These are phyloP conservation scores for Suillus variegatus DNA, from an alignment of 768 basidiomycete genomes.

Conservation along the genomic window DNA sequence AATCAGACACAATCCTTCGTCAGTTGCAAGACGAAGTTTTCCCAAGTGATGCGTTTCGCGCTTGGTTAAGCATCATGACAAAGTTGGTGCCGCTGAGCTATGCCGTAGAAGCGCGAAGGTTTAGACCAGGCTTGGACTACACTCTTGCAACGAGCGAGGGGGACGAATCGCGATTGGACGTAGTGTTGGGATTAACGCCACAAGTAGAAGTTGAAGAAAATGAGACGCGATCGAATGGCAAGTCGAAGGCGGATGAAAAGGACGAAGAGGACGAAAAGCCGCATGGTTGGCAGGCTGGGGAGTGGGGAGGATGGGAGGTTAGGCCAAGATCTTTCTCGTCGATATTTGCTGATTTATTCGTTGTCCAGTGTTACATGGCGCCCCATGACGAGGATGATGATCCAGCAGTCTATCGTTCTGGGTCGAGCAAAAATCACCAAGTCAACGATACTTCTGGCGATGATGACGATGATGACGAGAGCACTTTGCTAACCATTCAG, in stretches of 20 bases:
- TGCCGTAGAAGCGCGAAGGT: conserved; percentile 79
- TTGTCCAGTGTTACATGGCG: conserved; percentile 83
- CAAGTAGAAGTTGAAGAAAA: conserved; percentile 39
- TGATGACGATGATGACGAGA: conserved; percentile 48
- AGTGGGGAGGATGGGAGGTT: conserved; percentile 96
- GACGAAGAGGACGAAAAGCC: conserved; percentile 33
- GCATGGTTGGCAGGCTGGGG: conserved; percentile 67
- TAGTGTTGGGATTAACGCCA: conserved; percentile 85
- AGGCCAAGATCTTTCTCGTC: conserved; percentile 18
- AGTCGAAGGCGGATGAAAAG: conserved; percentile 33
- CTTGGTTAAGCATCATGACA: conserved; percentile 82
- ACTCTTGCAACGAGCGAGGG: conserved; percentile 89
- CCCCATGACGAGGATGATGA: conserved; percentile 95
- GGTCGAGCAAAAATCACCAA: conserved; percentile 41
- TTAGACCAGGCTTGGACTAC: conserved; percentile 92
- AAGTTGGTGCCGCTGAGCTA: conserved; percentile 71
- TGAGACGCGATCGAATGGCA: conserved; percentile 25
- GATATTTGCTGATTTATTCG: background rate
- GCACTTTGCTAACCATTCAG: conserved; percentile 82
- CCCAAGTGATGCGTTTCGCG: conserved; percentile 79
- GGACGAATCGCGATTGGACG: conserved; percentile 80
- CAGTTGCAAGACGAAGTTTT: conserved; percentile 76
- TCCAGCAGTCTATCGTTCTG: conserved; percentile 87
- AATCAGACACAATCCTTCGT: conserved; percentile 19
- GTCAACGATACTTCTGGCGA: conserved; percentile 14